phyloP scores from a whole-genome alignment of 331 rosid genomes.

The Quercus lobata region DNA sequence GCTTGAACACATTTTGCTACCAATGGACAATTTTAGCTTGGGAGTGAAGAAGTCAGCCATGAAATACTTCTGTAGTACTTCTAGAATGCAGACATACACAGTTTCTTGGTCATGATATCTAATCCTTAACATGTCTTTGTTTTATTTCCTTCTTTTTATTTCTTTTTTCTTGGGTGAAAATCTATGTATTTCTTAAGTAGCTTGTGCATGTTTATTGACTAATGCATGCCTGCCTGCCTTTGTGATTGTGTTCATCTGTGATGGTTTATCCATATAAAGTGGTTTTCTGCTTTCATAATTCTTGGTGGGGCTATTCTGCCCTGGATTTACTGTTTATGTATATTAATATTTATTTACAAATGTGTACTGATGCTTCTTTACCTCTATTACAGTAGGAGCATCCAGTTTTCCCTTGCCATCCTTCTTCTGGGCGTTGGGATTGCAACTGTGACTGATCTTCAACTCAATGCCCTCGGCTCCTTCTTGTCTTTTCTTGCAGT shows the following conservation, averaged over 20 bases:
- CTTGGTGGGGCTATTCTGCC: neutral
- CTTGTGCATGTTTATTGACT: neutral
- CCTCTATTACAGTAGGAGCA: slow-evolving; percentile 48
- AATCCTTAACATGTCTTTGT: neutral
- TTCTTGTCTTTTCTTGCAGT: slow-evolving; percentile 72
- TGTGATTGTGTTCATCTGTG: neutral
- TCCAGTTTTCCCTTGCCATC: slow-evolving; percentile 62
- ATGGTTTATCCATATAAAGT: neutral
- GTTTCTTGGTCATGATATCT: neutral
- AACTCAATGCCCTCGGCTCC: slow-evolving; percentile 80
- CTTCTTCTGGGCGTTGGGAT: slow-evolving; percentile 85
- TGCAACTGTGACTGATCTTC: slow-evolving; percentile 86
- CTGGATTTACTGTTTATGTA: neutral
- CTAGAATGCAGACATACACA: neutral
- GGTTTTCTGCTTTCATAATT: neutral
- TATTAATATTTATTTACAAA: neutral
- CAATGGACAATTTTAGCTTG: neutral
- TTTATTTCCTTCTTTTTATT: neutral
- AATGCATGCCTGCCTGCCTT: neutral
- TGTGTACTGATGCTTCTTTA: slow-evolving; percentile 11
- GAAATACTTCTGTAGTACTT: neutral
- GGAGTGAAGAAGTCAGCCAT: neutral
- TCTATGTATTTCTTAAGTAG: neutral
- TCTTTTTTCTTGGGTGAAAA: neutral
- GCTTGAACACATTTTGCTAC: neutral